A percentile compares a stretch with the other conserved stretches of the same genome.
These are phyloP conservation scores for Fraxinus platypoda DNA, from an alignment of 305 asterid genomes.

Conservation along the genomic window DNA sequence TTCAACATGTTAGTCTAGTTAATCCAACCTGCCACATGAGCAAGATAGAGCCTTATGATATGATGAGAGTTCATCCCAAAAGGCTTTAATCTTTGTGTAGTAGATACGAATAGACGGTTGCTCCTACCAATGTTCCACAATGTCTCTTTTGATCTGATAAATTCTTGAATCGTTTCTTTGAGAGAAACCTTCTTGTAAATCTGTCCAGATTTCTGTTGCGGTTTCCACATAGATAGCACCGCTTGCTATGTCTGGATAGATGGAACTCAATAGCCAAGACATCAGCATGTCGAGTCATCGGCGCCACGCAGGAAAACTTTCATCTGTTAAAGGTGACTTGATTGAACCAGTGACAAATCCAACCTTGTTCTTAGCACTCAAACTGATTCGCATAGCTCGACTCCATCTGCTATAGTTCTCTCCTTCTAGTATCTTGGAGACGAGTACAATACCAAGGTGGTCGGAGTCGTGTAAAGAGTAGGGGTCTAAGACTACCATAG, in stretches of 20 bases:
- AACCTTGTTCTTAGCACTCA: too few relatives aligned
- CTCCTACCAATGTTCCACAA: not conserved
- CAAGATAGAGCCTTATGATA: too few relatives aligned
- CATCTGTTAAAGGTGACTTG: not conserved
- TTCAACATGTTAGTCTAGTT: too few relatives aligned
- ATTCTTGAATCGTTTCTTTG: not conserved
- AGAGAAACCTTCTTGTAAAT: not conserved
- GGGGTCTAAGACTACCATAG: too few relatives aligned
- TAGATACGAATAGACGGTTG: too few relatives aligned
- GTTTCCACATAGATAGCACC: not conserved
- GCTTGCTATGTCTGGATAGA: not conserved
- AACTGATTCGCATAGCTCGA: too few relatives aligned
- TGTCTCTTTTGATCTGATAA: not conserved
- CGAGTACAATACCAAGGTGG: too few relatives aligned
- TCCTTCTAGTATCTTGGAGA: too few relatives aligned
- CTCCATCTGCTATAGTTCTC: too few relatives aligned
- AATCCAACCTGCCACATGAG: too few relatives aligned
- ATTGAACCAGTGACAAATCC: too few relatives aligned
- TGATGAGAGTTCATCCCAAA: not conserved
- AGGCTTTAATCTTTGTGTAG: not conserved
- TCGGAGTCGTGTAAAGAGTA: too few relatives aligned
- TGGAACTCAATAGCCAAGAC: slow-evolving; percentile 1
- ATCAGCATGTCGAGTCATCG: not conserved
- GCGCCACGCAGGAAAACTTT: not conserved
- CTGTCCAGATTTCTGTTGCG: not conserved